Evolutionary conservation across 1,139 yeast genomes (phyloP).

Genomic region (Yamadazyma sp.): DNA sequence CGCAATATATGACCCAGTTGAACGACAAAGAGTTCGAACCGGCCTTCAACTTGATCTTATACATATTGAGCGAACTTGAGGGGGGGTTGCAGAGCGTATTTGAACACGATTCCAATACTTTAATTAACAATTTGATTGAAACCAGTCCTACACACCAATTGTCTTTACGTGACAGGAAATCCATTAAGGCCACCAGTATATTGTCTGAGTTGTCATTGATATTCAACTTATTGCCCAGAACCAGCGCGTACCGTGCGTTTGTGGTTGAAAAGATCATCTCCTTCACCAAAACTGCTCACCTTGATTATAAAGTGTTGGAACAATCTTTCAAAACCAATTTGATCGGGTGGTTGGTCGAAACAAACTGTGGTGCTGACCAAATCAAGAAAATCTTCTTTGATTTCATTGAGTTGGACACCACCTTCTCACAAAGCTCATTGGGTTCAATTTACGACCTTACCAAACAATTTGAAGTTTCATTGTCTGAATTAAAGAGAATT

Average conservation of each 20-base stretch:
- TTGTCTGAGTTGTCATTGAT: conserved; percentile 44
- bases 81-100: conserved; percentile 28
- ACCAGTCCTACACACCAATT: conserved; percentile 40
- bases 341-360: conserved; percentile 33
- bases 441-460: conserved; percentile 38
- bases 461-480: conserved; percentile 20
- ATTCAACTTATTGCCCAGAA: conserved; percentile 43
- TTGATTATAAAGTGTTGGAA: conserved; percentile 37
- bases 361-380: conserved; percentile 29
- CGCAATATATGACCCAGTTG: conserved; percentile 32
- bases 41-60: conserved; percentile 41
- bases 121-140: conserved; percentile 32
- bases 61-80: conserved; percentile 35
- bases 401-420: conserved; percentile 37
- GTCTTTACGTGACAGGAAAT: conserved; percentile 47
- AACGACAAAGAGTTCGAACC: conserved; percentile 49
- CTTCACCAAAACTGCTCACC: conserved; percentile 30
- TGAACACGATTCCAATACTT: conserved; percentile 15
- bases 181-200: conserved; percentile 44
- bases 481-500: conserved; percentile 34
- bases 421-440: conserved; percentile 31
- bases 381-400: conserved; percentile 38
- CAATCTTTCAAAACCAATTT: conserved; percentile 39
- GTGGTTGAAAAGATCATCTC: conserved; percentile 35
- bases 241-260: conserved; percentile 32